Base-by-base conservation (phyloP, 148 eudicot species). In the Fagopyrum homotropicum region DNA sequence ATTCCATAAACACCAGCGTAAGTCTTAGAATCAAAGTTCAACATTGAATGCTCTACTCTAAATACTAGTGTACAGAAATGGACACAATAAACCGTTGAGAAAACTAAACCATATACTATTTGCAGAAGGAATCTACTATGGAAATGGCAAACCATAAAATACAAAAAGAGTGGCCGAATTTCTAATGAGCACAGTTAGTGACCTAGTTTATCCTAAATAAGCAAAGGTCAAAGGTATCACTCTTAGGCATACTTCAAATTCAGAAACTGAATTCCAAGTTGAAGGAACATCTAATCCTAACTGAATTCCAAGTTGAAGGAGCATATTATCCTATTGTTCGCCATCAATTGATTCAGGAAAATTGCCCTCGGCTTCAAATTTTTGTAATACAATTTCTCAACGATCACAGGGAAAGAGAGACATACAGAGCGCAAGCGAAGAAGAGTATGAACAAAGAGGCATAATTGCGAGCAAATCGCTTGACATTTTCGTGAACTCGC, bases 401-500 rank as follows among this genome's bases (percentile, higher is more conserved):
- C 69, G 35, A 45, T 55, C 40, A 73, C 26, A 47, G 30, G 30
- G 26, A 51, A 46, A 81, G 55, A 45, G 49, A 71, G 14, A 79
- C 87, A 55, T 85, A 93, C 98, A 93, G 82, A 61, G 98, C 84
- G 69, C 94, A 93, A 5, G 86, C 93, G 47, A 93, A 87, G 80
- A 89, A 89, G 55, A 93, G 78, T 69, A 87, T 72, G 61, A 86
- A 78, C 35, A 93, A 82, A 43, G 85, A 77, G 60, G 89, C 87
- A 68, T 93, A 93, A 75, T 93, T 88, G 17, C 90, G 77, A 15
- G 95, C 92, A 77, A 85, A 93, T 1, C 98, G 85, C 86, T 93
- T 93, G 60, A 89, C 83, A 57, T 93, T 93, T 89, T 93, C 98
- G 61, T 91, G 88, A 75, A 89, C 86, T 26, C 97, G 82, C 82